Evolutionary conservation across 2,329 filamentous ascomycete genomes (phyloP).

Genomic region (Sporothrix humicola): DNA sequence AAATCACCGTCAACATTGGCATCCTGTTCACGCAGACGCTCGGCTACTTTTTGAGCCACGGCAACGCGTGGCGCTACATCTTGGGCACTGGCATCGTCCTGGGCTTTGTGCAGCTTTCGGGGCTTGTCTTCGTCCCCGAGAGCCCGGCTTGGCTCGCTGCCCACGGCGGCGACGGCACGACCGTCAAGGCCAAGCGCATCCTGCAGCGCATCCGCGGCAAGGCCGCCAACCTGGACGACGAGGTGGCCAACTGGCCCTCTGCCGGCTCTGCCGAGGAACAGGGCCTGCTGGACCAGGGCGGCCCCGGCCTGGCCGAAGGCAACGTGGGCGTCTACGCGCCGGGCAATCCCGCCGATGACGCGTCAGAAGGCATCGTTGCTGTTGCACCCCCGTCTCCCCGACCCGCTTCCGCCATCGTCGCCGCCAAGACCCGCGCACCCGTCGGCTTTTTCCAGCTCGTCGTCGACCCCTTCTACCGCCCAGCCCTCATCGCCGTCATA

Average conservation of each 20-base stretch:
- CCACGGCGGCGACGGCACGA: slow-evolving; percentile 61
- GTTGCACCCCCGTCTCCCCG: slow-evolving; percentile 37
- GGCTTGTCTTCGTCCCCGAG: slow-evolving; percentile 79
- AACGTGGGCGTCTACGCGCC: not conserved
- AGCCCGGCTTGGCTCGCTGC: slow-evolving; percentile 83
- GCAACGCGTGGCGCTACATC: slow-evolving; percentile 81
- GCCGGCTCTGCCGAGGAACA: slow-evolving; percentile 66
- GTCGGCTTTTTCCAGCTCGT: slow-evolving; percentile 70
- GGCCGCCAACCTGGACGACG: slow-evolving; percentile 71
- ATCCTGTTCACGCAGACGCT: slow-evolving; percentile 83
- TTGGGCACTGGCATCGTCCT: slow-evolving; percentile 74
- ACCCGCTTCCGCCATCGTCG: slow-evolving; percentile 27
- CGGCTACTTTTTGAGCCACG: slow-evolving; percentile 85
- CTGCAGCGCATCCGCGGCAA: slow-evolving; percentile 78
- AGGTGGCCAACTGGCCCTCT: slow-evolving; percentile 67
- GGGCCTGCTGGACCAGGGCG: slow-evolving; percentile 61
- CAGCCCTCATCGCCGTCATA: slow-evolving; percentile 80
- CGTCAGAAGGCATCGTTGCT: slow-evolving; percentile 27
- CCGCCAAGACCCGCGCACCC: slow-evolving; percentile 43
- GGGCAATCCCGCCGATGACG: not conserved
- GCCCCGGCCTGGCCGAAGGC: not conserved
- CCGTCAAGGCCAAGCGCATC: slow-evolving; percentile 64
- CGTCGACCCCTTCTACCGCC: slow-evolving; percentile 69
- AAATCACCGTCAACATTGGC: slow-evolving; percentile 91
- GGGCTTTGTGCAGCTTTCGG: slow-evolving; percentile 68